Base-by-base conservation (phyloP, 192 early-diverging fungal species). In the Backusella psychrophila region DNA sequence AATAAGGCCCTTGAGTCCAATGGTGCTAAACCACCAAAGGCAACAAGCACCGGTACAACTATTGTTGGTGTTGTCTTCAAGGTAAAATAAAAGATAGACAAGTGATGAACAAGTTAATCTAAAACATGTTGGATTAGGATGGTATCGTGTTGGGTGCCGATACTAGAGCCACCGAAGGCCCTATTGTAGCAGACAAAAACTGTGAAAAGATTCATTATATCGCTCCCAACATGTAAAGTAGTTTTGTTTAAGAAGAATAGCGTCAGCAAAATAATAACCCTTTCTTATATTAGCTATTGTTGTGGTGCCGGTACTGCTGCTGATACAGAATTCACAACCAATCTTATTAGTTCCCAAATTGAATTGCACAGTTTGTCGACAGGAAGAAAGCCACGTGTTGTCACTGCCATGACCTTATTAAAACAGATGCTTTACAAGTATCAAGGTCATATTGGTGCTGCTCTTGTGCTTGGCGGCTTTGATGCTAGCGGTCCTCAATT, bases 241-340 rank as follows among this genome's bases (percentile, higher is more conserved):
- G 46, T 33, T 31, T 44, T 49, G 9, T 21, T 0, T 33, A 33
- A 2, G 33, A 33, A 44, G 11, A 69, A 12, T 12, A 11, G 7
- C 9, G 11, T 11, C 36, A 38, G 73, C 82, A 71, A 36, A 71
- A 71, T 1, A 71, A n/a, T 7, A 21, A 49, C 26, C 1, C 5
- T 12, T 29, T 19, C 23, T 63, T 8, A 26, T 17, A 11, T 31
- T 68, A 83, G 82, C 33, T 83, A 97, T 88, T 98, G 97, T 86
- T 96, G 96, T 80, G 97, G 98, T 73, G 98, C 97, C 31, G 97
- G 98, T 77, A 99, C 98, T 17, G 98, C 98, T n/a, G 98, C 98
- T 29, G 98, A 99, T 87, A 98, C 97, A 33, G 95, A 97, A 82
- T 95, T 94, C 80, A 96, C 97, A 6, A 99, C 96, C 38, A 89